Base-by-base conservation (phyloP, 2,329 filamentous ascomycete genomes). In the Penicillium occitanis region DNA sequence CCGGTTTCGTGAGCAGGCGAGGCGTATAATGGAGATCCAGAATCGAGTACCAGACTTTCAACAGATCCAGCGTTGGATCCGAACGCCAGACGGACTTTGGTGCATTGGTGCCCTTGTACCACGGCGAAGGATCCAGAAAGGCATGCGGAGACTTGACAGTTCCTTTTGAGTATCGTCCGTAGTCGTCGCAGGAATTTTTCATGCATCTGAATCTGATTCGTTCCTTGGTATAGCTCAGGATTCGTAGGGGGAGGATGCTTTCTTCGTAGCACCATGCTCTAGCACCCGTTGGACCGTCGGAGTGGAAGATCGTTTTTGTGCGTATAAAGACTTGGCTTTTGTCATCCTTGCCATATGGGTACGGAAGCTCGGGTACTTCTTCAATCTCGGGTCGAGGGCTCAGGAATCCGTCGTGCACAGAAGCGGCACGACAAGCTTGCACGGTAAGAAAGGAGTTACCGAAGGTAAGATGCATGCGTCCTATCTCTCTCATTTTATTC, bases 211-310 rank as follows among this genome's bases (percentile, higher is more conserved):
- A 63, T 33, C 10, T 14, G 61, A 57, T 40, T 30, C 17, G 35
- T 30, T 63, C 25, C 1, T 57, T 22, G 48, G 33, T 42, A 46
- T 63, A 63, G 13, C 22, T 44, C 13, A 63, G 28, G 7, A 63
- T 14, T 11, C 61, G 33, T 17, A n/a, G 37, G 8, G 61, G 51
- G 17, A 63, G 50, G 19, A 63, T 25, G 2, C 48, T 57, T 17
- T 63, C 61, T 33, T 63, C 61, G n/a, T 63, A 63, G 14, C 61
- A 63, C 61, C 50, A 63, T 30, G 61, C 61, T 57, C 61, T 44
- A 13, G 61, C 35, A 44, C 25, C 48, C n/a, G 33, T 42, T 11
- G 61, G 61, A 13, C 61, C 61, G 25, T 63, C 37, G 37, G 30
- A 19, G 61, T 8, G 17, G 33, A 35, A 51, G 2, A n/a, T 7